Evolutionary conservation across 306 rosid genomes (phyloP), one percentile per base, ranked within the genome.

Genomic region (Dryas octopetala): DNA sequence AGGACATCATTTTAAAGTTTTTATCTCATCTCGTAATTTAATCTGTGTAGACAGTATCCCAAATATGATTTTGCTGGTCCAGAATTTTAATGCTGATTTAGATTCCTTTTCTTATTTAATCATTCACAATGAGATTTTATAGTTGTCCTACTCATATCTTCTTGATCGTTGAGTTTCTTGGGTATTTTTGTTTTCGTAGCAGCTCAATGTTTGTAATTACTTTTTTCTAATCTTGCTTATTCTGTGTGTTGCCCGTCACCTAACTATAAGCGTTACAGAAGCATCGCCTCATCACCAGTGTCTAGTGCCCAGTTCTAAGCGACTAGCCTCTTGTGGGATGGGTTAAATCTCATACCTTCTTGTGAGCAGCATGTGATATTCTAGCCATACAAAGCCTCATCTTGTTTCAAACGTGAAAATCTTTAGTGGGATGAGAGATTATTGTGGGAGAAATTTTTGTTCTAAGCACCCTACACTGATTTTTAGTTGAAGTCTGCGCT

Each of bases 11-110:
- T 72, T 26, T 32, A 28, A 23, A 66, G n/a, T 38, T 6, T 58
- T 52, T 9, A 43, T 52, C 17, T 4, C 32, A 43, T 75, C 40
- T 40, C 3, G 16, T 73, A 45, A 43, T 72, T 72, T 32, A 26
- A 8, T 44, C 28, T 2, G 12, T 8, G 0, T 47, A 15, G 66
- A 32, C 68, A 12, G 32, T 41, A 47, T 23, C 64, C 62, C 41
- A 9, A 10, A 38, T 17, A 19, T 49, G 78, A 63, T 53, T 40
- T 17, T 40, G 50, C n/a, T 50, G 0, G 10, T 49, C 70, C 62
- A 62, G 51, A 7, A 6, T n/a, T 50, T 9, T 17, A 74, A n/a
- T 51, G 71, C 78, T 63, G 50, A 63, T 26, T 50, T 58, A 53
- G n/a, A 0, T 26, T 52, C 43, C 10, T 10, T 51, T 70, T 53